Evolutionary conservation across 1,139 yeast species (phyloP), one percentile per base, ranked within the genome.

Genomic region (Magnusiomyces ingens): DNA sequence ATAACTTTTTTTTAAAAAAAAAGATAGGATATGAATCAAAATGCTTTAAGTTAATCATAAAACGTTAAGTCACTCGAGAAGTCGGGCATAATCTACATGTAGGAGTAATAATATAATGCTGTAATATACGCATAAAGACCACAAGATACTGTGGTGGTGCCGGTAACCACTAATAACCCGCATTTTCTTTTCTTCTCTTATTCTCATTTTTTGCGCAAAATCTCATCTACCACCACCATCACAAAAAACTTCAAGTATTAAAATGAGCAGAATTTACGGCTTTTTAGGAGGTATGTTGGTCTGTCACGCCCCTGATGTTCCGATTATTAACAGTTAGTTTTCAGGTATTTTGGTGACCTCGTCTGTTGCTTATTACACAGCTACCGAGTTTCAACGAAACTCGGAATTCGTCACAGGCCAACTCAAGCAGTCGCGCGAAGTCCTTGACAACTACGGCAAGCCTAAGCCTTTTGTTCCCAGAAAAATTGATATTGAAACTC

Each of bases 291-390:
- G 77, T 71, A 58, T 45, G 73, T n/a, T 8, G 29, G 13, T 8
- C n/a, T 15, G 29, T 12, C 12, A 18, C 6, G n/a, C 18, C 41
- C 18, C 18, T 41, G 42, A 22, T 37, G 10, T 32, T 15, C 19
- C 8, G 18, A 12, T 29, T 19, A 2, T 32, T 38, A 15, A n/a
- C 2, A n/a, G 5, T 18, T 43, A 8, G 17, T 40, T n/a, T 40
- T 19, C 74, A 59, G 89, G 95, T 38, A 82, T 82, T 2, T 73
- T 84, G 36, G 73, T 84, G 50, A 80, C 91, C 5, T 77, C 88
- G 0, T 77, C 87, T 1, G 66, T 82, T 21, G 79, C 86, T 1
- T 85, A 85, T 65, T 76, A 80, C 57, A 83, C 91, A 0, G 82
- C 82, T 0, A 75, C 75, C 55, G 80, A 82, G 63, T 75, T 86